Conservation (phyloP, 768 basidiomycete species). For the Termitomyces sp. region DNA sequence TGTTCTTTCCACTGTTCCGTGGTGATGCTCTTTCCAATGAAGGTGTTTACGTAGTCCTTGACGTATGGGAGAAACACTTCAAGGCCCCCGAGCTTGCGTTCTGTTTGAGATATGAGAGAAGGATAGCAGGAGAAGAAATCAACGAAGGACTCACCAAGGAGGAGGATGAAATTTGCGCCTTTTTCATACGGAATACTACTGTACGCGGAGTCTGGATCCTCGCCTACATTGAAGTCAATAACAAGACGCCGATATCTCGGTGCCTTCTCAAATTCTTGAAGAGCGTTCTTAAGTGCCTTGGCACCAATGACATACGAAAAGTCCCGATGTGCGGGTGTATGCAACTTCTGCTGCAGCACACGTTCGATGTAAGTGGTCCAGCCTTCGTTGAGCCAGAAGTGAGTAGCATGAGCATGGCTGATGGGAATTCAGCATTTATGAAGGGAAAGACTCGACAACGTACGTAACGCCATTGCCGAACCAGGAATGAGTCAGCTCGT, state of each 20-base stretch:
- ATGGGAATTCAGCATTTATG: not conserved
- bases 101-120: conserved; percentile 33
- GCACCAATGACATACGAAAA: conserved; percentile 79
- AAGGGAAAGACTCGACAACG: conserved; percentile 14
- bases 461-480: conserved; percentile 90
- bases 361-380: conserved; percentile 96
- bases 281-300: conserved; percentile 68
- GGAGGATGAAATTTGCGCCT: conserved; percentile 84
- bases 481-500: conserved; percentile 86
- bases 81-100: conserved; percentile 75
- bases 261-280: conserved; percentile 54
- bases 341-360: conserved; percentile 64
- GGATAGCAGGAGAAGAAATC: not conserved
- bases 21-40: conserved; percentile 79
- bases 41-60: conserved; percentile 78
- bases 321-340: conserved; percentile 74
- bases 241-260: conserved; percentile 82
- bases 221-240: conserved; percentile 68
- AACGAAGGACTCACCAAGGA: conserved; percentile 56
- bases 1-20: conserved; percentile 84
- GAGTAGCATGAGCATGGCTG: conserved; percentile 69
- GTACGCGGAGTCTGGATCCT: conserved; percentile 81
- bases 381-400: conserved; percentile 91
- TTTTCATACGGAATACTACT: conserved; percentile 81
- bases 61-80: conserved; percentile 85